phyloP scores from a whole-genome alignment of 768 basidiomycete genomes.

The Lactarius akahatsu region DNA sequence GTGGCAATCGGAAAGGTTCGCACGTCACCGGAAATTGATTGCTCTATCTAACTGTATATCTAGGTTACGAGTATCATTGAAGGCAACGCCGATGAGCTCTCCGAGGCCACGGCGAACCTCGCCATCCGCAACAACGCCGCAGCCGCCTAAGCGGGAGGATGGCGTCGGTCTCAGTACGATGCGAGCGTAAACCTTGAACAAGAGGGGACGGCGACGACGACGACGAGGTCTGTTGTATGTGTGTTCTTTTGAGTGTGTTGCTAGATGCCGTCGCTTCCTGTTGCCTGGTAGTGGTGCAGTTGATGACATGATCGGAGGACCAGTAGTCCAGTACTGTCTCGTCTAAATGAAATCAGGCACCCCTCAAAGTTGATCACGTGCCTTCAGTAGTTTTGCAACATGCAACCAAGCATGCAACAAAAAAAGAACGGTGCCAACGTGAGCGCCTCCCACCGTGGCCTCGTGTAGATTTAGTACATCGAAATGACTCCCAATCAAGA shows the following conservation, averaged over 20 bases:
- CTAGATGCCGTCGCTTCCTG: background rate
- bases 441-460: too few relatives aligned
- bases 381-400: background rate
- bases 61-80: conserved; percentile 75
- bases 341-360: background rate
- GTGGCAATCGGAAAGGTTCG: conserved; percentile 87
- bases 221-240: background rate
- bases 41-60: background rate
- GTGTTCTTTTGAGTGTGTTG: background rate
- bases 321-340: background rate
- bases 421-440: background rate
- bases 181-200: background rate
- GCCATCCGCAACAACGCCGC: conserved; percentile 2
- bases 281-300: background rate
- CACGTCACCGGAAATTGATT: background rate
- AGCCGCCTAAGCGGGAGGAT: background rate
- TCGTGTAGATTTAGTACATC: too few relatives aligned
- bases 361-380: too few relatives aligned
- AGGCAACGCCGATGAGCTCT: conserved; percentile 50
- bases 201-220: background rate
- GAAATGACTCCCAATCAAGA: too few relatives aligned
- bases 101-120: conserved; percentile 55
- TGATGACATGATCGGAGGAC: background rate
- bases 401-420: background rate
- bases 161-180: background rate